These are phyloP conservation scores for Mixia osmundae DNA, from an alignment of 1,284 basidiomycete species.

Conservation along the genomic window DNA sequence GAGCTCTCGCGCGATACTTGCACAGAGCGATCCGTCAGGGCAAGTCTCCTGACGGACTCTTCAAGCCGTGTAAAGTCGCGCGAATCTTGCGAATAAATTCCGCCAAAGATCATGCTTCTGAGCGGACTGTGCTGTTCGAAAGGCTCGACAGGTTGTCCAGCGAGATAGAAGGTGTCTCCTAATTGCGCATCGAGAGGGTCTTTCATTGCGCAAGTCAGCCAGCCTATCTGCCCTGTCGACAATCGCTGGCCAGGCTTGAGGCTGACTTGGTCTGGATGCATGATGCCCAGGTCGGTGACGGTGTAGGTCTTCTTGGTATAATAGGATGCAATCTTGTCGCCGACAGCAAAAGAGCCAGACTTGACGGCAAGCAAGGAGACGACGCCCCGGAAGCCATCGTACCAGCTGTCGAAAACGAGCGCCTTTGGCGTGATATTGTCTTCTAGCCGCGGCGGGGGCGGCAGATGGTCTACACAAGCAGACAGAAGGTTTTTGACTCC, in stretches of 20 bases:
- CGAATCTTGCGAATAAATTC: conserved; percentile 79
- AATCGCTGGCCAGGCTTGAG: conserved; percentile 17
- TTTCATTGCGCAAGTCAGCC: conserved; percentile 69
- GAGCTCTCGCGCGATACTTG: conserved; percentile 82
- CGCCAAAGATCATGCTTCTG: conserved; percentile 94
- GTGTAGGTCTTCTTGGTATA: conserved; percentile 81
- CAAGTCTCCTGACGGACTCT: conserved; percentile 74
- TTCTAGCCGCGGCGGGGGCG: conserved; percentile 34
- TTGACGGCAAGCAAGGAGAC: conserved; percentile 66
- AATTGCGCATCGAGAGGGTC: conserved; percentile 85
- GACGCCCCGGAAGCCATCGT: conserved; percentile 88
- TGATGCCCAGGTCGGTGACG: conserved; percentile 69
- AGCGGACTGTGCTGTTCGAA: conserved; percentile 80
- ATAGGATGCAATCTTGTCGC: conserved; percentile 67
- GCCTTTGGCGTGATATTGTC: conserved; percentile 32
- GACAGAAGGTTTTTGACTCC: conserved; percentile 50
- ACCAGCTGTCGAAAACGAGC: conserved; percentile 74
- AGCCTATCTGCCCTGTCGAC: conserved; percentile 16
- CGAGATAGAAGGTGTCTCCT: conserved; percentile 73
- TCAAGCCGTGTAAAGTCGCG: conserved; percentile 82
- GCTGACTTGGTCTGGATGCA: conserved; percentile 67
- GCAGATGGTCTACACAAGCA: conserved; percentile 59
- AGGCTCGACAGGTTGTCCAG: conserved; percentile 50
- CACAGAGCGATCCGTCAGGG: conserved; percentile 68
- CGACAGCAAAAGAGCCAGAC: conserved; percentile 34